These are phyloP conservation scores for Lentinula guzmanii DNA, from an alignment of 768 basidiomycete species.

Conservation along the genomic window DNA sequence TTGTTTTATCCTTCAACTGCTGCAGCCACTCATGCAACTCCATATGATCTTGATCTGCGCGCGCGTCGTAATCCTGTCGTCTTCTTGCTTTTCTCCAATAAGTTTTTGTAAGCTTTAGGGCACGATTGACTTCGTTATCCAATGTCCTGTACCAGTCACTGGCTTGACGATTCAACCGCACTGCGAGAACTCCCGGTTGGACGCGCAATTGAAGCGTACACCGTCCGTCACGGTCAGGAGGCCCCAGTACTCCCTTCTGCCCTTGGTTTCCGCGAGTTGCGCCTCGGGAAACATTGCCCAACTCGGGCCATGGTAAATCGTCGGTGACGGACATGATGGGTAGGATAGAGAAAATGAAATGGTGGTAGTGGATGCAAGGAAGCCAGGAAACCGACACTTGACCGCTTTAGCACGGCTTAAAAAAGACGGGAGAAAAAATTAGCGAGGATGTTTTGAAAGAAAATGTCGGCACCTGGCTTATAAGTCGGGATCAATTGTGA, in stretches of 20 bases:
- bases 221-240: conserved; percentile 70
- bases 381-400: conserved; percentile 7
- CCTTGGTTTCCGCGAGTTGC: conserved; percentile 84
- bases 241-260: conserved; percentile 72
- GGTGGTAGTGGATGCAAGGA: conserved; percentile 12
- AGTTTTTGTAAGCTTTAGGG: conserved; percentile 79
- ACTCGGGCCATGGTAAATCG: conserved; percentile 83
- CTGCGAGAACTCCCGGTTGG: conserved; percentile 76
- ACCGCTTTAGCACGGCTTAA: conserved; percentile 2
- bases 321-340: conserved; percentile 48
- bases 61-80: conserved; percentile 80
- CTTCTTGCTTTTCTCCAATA: conserved; percentile 81
- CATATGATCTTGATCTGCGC: conserved; percentile 86
- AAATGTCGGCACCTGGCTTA: conserved; percentile 3
- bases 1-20: conserved; percentile 83
- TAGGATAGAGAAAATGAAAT: conserved; percentile 20
- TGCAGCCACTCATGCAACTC: conserved; percentile 85
- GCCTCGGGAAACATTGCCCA: conserved; percentile 79
- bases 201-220: conserved; percentile 75
- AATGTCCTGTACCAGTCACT: conserved; percentile 82
- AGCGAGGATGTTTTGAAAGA: conserved; percentile 6
- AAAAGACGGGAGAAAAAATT: conserved; percentile 11
- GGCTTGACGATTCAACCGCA: conserved; percentile 65
- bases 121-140: conserved; percentile 73
- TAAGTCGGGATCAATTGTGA: not conserved